Base-by-base conservation (phyloP, 345 rosid genomes). In the Acer campestre region DNA sequence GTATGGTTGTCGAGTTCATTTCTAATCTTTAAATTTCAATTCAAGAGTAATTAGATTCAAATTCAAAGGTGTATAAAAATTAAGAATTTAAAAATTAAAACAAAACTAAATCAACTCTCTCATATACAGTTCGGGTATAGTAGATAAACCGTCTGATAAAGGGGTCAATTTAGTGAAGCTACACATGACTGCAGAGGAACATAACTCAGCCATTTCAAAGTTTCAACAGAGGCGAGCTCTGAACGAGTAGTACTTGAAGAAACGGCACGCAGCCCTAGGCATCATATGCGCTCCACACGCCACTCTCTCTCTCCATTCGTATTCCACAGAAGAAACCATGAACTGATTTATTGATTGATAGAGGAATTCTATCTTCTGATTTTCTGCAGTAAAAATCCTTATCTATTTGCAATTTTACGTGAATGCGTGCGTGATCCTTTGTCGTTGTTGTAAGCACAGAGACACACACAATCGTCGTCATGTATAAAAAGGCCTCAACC, bases 401-500 rank as follows among this genome's bases (percentile, higher is more conserved):
- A 77, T 81, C 80, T 7, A 42, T 25, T 38, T 38, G 3, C 20
- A 51, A 61, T 53, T 70, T 38, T 40, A 18, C n/a, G 68, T 68
- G 80, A 68, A 74, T 61, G 80, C 55, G 55, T 59, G 85, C 55
- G 38, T 59, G 85, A 81, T 78, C 79, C 35, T 62, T 53, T 22
- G 44, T 61, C 51, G 7, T 35, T 46, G 49, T 46, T 46, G 49
- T 46, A 46, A 13, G 49, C 46, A 35, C 38, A 42, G 11, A 7
- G 49, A 35, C 49, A 46, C 49, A 46, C 31, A 17, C 23, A 22
- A 40, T 31, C n/a, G 23, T 74, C 89, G 83, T 84, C 94, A 94
- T 96, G 99, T 86, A 90, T 89, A 70, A 70, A 90, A 76, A 90
- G 29, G 75, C 84, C 42, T 85, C 92, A 13, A 74, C 90, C 56